Evolutionary conservation across 108 stramenopile genomes (phyloP).

Genomic region (Pseudonitzschia delicatissima): DNA sequence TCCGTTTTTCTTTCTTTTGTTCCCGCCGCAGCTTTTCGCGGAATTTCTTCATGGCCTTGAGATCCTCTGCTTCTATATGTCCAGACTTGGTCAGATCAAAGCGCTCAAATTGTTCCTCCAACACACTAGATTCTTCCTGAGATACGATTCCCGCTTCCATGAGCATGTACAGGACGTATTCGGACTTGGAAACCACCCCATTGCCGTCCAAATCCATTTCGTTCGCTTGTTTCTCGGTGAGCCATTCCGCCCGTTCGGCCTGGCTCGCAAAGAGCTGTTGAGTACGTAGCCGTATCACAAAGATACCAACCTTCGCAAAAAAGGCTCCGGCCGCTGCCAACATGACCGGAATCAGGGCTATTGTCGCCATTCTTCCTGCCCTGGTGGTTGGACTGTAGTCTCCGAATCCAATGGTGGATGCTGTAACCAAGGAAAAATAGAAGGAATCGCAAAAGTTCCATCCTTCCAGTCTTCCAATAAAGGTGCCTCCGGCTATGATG

Average conservation of each 20-base stretch:
- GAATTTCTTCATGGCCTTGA: slow-evolving; percentile 41
- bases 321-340: slow-evolving; percentile 52
- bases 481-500: slow-evolving; percentile 17
- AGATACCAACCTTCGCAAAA: slow-evolving; percentile 35
- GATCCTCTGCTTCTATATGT: slow-evolving; percentile 51
- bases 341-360: slow-evolving; percentile 48
- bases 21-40: too few relatives aligned
- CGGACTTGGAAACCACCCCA: slow-evolving; percentile 47
- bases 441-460: slow-evolving; percentile 38
- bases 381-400: slow-evolving; percentile 43
- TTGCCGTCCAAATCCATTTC: slow-evolving; percentile 47
- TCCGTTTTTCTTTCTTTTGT: too few relatives aligned
- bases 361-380: slow-evolving; percentile 25
- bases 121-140: slow-evolving; percentile 39
- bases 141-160: slow-evolving; percentile 64
- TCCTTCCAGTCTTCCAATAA: slow-evolving; percentile 38
- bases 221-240: slow-evolving; percentile 41
- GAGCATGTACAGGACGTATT: slow-evolving; percentile 64
- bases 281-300: slow-evolving; percentile 29
- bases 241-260: slow-evolving; percentile 18
- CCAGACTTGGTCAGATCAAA: slow-evolving; percentile 50
- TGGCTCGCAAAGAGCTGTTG: slow-evolving; percentile 16
- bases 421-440: slow-evolving; percentile 45
- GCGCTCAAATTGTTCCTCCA: slow-evolving; percentile 47
- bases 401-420: slow-evolving; percentile 52